Percentiles rank a stretch among this genome's conserved stretches.
Evolutionary conservation across 2,329 filamentous ascomycete species (phyloP).

Genomic region (Aspergillus arachidicola): DNA sequence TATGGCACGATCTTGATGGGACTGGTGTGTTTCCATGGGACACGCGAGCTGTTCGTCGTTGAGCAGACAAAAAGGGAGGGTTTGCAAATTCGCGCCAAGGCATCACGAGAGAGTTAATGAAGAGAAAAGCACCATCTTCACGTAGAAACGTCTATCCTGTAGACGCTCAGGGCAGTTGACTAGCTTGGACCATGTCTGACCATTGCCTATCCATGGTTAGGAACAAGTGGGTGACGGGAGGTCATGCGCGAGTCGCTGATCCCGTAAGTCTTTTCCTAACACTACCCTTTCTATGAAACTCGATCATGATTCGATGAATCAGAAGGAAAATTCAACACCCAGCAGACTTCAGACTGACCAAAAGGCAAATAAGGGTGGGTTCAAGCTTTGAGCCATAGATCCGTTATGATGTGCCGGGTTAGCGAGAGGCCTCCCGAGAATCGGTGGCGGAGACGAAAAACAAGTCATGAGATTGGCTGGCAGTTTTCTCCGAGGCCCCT

Average conservation of each 20-base stretch:
- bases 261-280: background rate
- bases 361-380: background rate
- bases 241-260: background rate
- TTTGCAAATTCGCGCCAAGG: background rate
- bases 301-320: background rate
- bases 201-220: background rate
- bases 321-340: background rate
- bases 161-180: background rate
- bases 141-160: background rate
- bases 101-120: background rate
- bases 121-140: background rate
- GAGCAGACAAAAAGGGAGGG: background rate
- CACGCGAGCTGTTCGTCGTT: background rate
- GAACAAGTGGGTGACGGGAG: background rate
- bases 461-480: conserved; percentile 19
- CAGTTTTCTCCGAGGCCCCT: conserved; percentile 14
- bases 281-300: background rate
- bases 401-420: background rate
- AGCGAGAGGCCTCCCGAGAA: background rate
- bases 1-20: background rate
- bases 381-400: background rate
- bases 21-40: background rate
- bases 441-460: conserved; percentile 16
- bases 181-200: background rate
- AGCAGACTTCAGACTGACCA: background rate